Evolutionary conservation across 2,329 filamentous ascomycete species (phyloP).

Genomic region (Cladosporium cucumerinum): DNA sequence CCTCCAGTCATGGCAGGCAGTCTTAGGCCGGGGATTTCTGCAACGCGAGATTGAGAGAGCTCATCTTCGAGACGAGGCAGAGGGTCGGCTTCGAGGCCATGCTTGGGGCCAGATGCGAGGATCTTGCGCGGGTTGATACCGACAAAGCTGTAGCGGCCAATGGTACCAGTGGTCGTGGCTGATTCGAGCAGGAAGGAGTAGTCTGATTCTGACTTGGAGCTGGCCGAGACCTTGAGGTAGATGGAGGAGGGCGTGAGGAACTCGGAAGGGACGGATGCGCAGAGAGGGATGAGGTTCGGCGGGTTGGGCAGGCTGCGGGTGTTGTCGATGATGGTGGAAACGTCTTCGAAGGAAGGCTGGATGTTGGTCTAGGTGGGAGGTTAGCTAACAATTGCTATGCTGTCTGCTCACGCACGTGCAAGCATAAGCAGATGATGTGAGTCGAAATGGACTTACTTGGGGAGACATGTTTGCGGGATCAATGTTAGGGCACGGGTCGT

Average conservation of each 20-base stretch:
- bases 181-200: conserved; percentile 95
- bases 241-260: conserved; percentile 92
- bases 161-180: conserved; percentile 83
- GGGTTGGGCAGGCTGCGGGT: conserved; percentile 52
- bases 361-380: conserved; percentile 40
- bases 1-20: conserved; percentile 87
- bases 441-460: conserved; percentile 12
- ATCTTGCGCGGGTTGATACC: conserved; percentile 77
- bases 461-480: conserved; percentile 17
- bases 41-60: conserved; percentile 73
- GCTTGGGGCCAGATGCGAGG: conserved; percentile 80
- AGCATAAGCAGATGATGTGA: neutral
- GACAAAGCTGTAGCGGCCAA: conserved; percentile 93
- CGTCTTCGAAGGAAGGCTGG: conserved; percentile 60
- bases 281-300: conserved; percentile 78
- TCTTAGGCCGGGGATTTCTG: conserved; percentile 74
- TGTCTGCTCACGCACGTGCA: neutral
- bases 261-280: conserved; percentile 82
- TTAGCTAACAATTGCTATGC: neutral
- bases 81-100: conserved; percentile 81
- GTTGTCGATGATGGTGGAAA: conserved; percentile 54
- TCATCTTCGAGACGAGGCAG: conserved; percentile 78
- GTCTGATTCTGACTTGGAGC: conserved; percentile 64
- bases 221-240: conserved; percentile 83
- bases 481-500: conserved; percentile 29